Evolutionary conservation across 345 rosid species (phyloP), one percentile per base, ranked within the genome.

Genomic region (Brassica incana): DNA sequence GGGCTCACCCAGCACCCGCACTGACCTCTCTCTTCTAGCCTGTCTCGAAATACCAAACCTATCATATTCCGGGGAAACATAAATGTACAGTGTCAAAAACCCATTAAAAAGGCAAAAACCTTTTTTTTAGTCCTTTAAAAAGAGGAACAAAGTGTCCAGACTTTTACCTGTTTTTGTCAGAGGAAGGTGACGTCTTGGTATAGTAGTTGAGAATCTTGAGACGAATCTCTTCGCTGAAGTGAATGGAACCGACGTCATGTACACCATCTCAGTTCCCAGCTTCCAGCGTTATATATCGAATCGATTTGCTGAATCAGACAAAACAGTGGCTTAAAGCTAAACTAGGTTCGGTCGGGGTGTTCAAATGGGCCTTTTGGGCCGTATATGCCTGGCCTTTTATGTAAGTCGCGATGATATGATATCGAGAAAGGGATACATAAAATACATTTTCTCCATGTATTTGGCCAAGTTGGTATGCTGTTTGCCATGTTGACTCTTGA

Each of bases 191-290:
- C 54, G 12, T 48, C 54, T 48, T 48, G 18, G 20, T 52, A 52
- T 15, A n/a, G 8, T n/a, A n/a, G 58, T 52, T 52, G 58, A 52
- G 58, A 52, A 52, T 52, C 58, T 52, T 52, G 58, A 5, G 18
- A 52, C 58, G 58, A 52, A 52, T 52, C 58, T 52, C 58, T 52
- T 52, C 56, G 58, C 58, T 52, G n/a, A n/a, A n/a, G 58, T 52
- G 58, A 2, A n/a, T 52, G 18, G 58, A 52, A 52, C 58, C 58
- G 16, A n/a, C 58, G 58, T 1, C 58, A n/a, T 52, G 56, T 50
- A 50, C 56, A 50, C 58, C 8, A 52, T n/a, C 18, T 2, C 15
- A 12, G 11, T 45, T 45, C 6, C 54, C 54, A 45, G 54, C 54
- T 45, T 45, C 54, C 54, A 4, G 50, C 50, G 50, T 1, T 43